Conservation (phyloP, 2,329 filamentous ascomycete species). For the Alternaria burnsii region DNA sequence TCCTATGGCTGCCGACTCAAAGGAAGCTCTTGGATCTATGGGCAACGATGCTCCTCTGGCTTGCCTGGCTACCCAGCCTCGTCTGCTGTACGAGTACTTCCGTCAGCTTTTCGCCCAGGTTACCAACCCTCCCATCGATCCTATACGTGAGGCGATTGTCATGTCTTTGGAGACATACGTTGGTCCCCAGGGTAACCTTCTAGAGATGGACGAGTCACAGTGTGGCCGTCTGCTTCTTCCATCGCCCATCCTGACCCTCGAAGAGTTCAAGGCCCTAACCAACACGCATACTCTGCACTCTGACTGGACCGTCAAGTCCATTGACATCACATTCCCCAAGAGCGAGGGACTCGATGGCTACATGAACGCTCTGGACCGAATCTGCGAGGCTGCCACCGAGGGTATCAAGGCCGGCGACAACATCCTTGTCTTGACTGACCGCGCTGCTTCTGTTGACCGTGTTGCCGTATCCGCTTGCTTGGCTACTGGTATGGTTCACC, state of each 20-base stretch:
- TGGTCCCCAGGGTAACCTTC: constrained; percentile 90
- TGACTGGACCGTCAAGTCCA: constrained; percentile 86
- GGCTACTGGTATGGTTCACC: constrained; percentile 92
- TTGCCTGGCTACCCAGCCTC: constrained; percentile 87
- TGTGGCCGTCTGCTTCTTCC: constrained; percentile 86
- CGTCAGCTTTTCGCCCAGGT: constrained; percentile 97
- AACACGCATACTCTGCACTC: constrained; percentile 77
- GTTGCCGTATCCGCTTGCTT: constrained; percentile 86
- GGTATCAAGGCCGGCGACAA: constrained; percentile 85
- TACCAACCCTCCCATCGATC: constrained; percentile 96
- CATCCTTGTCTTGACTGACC: constrained; percentile 88
- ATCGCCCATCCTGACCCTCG: constrained; percentile 86
- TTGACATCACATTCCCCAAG: constrained; percentile 95
- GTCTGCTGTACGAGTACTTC: constrained; percentile 95
- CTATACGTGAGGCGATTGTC: constrained; percentile 95
- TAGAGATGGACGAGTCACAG: constrained; percentile 92
- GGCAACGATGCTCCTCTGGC: constrained; percentile 95
- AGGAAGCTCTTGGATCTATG: constrained; percentile 97
- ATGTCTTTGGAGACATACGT: constrained; percentile 98
- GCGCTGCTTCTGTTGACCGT: constrained; percentile 81
- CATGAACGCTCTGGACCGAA: constrained; percentile 83
- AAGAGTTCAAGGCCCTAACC: constrained; percentile 87
- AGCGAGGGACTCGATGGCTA: constrained; percentile 83
- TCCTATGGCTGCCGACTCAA: constrained; percentile 96
- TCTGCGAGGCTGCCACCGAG: constrained; percentile 84